Evolutionary conservation across 176 grass and related monocot species (phyloP), one percentile per base, ranked within the genome.

Genomic region (Thalia dealbata): DNA sequence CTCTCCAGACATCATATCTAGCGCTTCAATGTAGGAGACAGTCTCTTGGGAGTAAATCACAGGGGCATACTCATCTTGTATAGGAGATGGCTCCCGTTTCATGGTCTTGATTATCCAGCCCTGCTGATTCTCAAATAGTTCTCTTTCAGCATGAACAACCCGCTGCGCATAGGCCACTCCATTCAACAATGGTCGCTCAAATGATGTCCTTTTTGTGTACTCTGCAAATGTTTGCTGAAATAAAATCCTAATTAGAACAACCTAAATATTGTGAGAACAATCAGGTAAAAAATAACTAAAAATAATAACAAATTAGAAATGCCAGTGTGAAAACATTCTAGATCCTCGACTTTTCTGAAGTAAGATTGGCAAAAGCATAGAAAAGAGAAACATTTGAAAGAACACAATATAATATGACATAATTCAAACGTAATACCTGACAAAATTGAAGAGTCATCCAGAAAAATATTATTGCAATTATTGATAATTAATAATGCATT

Each of bases 41-140:
- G 95, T 99, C 79, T 91, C 90, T 84, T 99, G 95, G 1, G 95
- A 93, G 73, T 93, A 99, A 19, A 99, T 86, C 11, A 99, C 95
- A 48, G 95, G 90, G 6, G 90, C 87, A 75, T 91, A 93, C 84
- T 99, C 95, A 59, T 93, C 87, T 85, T 99, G 89, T 41, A 73
- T 56, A 8, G 90, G 95, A 0, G 95, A 99, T 24, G 90, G 85
- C 21, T 99, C 83, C 78, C 75, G 87, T 86, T 99, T 91, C 95
- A 93, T 99, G 26, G 90, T 99, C 73, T 78, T 89, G 79, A 99
- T 99, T 67, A 86, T 77, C 95, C 95, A 99, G 1, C 95, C 95
- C 62, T 93, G 90, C 50, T 81, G 87, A 41, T 70, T 87, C 83
- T 99, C 90, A 68, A 99, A 99, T 46, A 42, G 2, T 21, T 88